Conservation (phyloP, 208 protist genomes). For the Naegleria gruberi region DNA sequence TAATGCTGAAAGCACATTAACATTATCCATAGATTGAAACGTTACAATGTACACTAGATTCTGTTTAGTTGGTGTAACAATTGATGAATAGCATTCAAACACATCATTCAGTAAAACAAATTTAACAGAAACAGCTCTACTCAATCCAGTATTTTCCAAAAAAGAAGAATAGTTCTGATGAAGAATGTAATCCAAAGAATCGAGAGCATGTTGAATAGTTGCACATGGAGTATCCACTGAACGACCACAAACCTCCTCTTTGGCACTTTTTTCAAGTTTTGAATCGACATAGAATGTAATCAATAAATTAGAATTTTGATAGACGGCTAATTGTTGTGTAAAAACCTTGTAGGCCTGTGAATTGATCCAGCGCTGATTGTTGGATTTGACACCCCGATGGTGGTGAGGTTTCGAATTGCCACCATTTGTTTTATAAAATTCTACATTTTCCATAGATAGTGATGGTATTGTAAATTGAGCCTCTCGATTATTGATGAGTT, state of each 20-base stretch:
- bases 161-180: neutral
- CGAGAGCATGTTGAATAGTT: neutral
- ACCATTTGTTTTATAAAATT: no score
- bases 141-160: neutral
- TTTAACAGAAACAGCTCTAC: neutral
- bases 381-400: no score
- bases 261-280: neutral
- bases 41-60: neutral
- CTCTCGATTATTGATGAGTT: no score
- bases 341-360: no score
- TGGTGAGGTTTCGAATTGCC: no score
- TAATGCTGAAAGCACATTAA: neutral
- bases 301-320: no score
- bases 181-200: neutral
- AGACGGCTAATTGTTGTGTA: no score
- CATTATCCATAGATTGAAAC: neutral
- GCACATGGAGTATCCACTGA: neutral
- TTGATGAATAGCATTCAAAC: neutral
- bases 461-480: no score
- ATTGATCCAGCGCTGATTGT: no score
- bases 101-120: neutral
- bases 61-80: neutral
- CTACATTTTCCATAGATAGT: no score
- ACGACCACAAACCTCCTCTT: neutral
- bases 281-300: neutral